Conservation (phyloP, 441 rosid genomes). For the Croton setiger region DNA sequence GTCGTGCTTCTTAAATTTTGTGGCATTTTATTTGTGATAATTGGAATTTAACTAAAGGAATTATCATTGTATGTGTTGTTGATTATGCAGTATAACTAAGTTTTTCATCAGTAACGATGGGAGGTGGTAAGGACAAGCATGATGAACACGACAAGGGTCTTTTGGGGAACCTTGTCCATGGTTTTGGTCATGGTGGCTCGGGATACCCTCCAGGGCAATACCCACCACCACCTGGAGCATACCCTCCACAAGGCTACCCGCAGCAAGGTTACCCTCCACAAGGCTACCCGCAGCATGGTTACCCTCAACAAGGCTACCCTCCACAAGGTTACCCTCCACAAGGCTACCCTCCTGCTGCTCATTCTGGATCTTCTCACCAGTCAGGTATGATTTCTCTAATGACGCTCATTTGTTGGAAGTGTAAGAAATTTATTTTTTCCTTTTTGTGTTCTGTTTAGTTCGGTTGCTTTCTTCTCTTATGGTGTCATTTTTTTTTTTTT, state of each 20-base stretch:
- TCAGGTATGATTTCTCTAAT: conserved; percentile 7
- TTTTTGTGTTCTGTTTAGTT: not conserved
- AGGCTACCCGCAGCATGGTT: no score
- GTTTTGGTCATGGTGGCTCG: conserved; percentile 20
- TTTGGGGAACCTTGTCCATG: conserved; percentile 29
- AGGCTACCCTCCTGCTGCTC: conserved; percentile 36
- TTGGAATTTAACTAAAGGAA: conserved; percentile 8
- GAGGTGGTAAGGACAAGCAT: conserved; percentile 46
- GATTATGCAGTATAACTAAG: conserved; percentile 1
- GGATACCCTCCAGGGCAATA: conserved; percentile 33
- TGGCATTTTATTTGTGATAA: not conserved
- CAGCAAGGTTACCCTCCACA: conserved; percentile 28
- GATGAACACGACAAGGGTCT: conserved; percentile 54
- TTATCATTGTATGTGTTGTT: not conserved
- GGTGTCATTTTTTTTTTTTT: no score
- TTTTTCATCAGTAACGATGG: conserved; percentile 32
- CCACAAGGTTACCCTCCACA: conserved; percentile 24
- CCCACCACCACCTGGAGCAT: conserved; percentile 22
- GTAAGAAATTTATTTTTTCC: no score
- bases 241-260: conserved; percentile 29
- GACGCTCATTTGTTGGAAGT: no score
- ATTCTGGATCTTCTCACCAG: conserved; percentile 15
- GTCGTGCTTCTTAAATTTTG: not conserved
- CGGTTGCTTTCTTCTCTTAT: no score
- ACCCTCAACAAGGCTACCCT: no score